These are phyloP conservation scores for Tetrapisispora nanseiensis DNA, from an alignment of 805 yeast genomes.

Conservation along the genomic window DNA sequence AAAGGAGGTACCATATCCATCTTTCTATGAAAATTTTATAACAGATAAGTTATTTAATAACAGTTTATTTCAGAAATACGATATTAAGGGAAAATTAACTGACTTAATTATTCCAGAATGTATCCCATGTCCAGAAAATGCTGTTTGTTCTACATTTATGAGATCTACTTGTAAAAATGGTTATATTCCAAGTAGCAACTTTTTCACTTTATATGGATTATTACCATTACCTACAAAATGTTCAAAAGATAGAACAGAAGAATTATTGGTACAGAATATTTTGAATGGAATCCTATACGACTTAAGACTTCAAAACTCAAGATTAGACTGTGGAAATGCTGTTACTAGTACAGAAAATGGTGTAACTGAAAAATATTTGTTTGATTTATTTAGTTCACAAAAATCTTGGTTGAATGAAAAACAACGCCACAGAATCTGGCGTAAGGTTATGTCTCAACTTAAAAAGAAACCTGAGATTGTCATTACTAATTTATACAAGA, in stretches of 20 bases:
- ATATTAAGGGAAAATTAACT: neutral
- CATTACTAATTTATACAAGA: neutral
- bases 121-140: conserved; percentile 68
- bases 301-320: conserved; percentile 56
- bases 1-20: conserved; percentile 32
- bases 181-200: conserved; percentile 34
- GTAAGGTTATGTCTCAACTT: conserved; percentile 44
- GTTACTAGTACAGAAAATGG: conserved; percentile 39
- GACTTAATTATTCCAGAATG: conserved; percentile 44
- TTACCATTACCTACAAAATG: conserved; percentile 57
- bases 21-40: neutral
- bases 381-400: conserved; percentile 33
- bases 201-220: conserved; percentile 34
- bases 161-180: conserved; percentile 59
- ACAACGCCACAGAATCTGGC: conserved; percentile 60
- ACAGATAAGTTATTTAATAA: neutral
- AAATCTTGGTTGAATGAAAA: conserved; percentile 30
- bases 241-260: conserved; percentile 58
- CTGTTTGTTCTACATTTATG: conserved; percentile 52
- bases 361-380: conserved; percentile 35
- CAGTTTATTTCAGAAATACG: neutral
- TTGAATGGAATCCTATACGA: conserved; percentile 51
- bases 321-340: conserved; percentile 43
- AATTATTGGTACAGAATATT: conserved; percentile 52
- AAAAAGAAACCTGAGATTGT: conserved; percentile 51